Base-by-base conservation (phyloP, 306 rosid genomes). In the Abrus pulchellus region DNA sequence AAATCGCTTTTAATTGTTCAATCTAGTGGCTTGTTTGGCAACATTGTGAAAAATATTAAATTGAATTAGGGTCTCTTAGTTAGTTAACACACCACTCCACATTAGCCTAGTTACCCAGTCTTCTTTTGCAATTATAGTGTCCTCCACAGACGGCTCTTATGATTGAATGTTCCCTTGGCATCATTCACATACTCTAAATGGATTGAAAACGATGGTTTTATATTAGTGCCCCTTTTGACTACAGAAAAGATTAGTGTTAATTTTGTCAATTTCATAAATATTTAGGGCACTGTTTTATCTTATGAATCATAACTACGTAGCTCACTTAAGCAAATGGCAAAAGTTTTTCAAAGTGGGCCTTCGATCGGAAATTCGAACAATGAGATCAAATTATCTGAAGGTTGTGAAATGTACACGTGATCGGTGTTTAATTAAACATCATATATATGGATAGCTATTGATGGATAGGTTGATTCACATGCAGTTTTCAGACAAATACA, bases 161-260 rank as follows among this genome's bases (percentile, higher is more conserved):
- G 68, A 86, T 83, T 79, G 80, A 72, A 79, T 86, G 86, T 62
- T 82, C 84, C 86, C 56, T 79, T 76, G 73, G 70, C 83, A 72
- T 77, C 80, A 72, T 85, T 81, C 83, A 47, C 64, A 71, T 84
- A 34, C 49, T 11, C 64, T 20, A 38, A 60, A 78, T 67, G 57
- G 40, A 34, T 62, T 68, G 75, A 76, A 76, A 81, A 81, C 62
- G 49, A 81, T 72, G 62, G 44, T 5, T 80, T 76, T 70, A 68
- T 62, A 64, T 85, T 72, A 85, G 68, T 81, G 72, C 57, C n/a
- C 77, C 69, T 76, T 76, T 72, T 81, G 81, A 80, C 85, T 81
- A 45, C 8, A 78, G 65, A 80, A 84, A 53, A 67, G 5, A 29
- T 49, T 75, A 30, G 45, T 70, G 9, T 33, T 77, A 28, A 9